A percentile compares a stretch with the other conserved stretches of the same genome.
phyloP scores from a whole-genome alignment of 2,329 filamentous ascomycete species.

The Botrytis pseudocinerea region DNA sequence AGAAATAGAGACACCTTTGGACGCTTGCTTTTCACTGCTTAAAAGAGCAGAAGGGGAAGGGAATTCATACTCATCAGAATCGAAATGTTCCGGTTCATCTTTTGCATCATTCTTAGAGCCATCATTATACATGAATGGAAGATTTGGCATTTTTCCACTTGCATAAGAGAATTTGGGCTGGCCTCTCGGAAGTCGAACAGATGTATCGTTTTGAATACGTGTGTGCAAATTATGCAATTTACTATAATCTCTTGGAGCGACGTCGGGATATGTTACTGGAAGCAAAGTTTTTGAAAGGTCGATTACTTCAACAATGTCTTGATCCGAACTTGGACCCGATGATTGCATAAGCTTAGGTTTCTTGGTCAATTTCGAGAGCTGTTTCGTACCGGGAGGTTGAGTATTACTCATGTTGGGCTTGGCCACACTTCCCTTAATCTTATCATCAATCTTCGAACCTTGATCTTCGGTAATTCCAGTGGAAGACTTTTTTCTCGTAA shows the following conservation, averaged over 20 bases:
- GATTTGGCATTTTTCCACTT: conserved; percentile 30
- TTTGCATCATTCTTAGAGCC: conserved; percentile 10
- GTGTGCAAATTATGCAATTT: conserved; percentile 40
- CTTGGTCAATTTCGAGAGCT: neutral
- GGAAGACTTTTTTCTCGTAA: conserved; percentile 27
- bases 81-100: conserved; percentile 23
- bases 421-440: neutral
- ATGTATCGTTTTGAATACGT: conserved; percentile 33
- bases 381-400: neutral
- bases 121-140: conserved; percentile 30
- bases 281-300: conserved; percentile 33
- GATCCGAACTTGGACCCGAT: neutral
- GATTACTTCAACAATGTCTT: conserved; percentile 35
- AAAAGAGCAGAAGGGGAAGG: conserved; percentile 43
- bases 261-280: conserved; percentile 28
- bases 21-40: neutral
- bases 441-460: neutral
- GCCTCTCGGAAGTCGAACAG: conserved; percentile 34
- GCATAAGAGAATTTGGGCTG: conserved; percentile 36
- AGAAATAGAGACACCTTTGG: neutral
- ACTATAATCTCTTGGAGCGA: conserved; percentile 35
- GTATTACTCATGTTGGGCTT: neutral
- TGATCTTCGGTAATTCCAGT: neutral
- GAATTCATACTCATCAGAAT: conserved; percentile 39
- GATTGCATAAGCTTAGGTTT: neutral